phyloP scores from a whole-genome alignment of 2,329 filamentous ascomycete species.

The Fusarium lyarnte region DNA sequence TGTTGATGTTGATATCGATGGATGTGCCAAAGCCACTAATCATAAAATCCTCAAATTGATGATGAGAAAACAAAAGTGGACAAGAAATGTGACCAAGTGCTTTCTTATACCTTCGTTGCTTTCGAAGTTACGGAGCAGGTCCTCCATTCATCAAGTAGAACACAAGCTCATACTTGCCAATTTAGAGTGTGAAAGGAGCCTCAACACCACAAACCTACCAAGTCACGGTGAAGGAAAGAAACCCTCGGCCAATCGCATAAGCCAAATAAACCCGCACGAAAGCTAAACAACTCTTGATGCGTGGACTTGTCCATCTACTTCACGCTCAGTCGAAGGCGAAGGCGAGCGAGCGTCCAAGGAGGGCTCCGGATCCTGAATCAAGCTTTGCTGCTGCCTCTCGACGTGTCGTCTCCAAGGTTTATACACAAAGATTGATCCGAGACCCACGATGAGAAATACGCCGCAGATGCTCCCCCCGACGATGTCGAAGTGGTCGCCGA shows the following conservation, averaged over 20 bases:
- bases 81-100: neutral
- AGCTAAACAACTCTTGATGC: neutral
- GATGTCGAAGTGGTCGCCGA: conserved; percentile 84
- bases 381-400: conserved; percentile 39
- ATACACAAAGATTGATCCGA: conserved; percentile 78
- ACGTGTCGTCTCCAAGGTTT: conserved; percentile 75
- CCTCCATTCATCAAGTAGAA: neutral
- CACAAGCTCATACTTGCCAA: neutral
- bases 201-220: neutral
- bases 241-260: neutral
- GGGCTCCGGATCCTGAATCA: conserved; percentile 11
- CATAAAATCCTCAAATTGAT: neutral
- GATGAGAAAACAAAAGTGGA: no score
- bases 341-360: neutral
- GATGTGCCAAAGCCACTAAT: neutral
- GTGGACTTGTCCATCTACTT: neutral
- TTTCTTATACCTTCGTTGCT: neutral
- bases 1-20: neutral
- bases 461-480: conserved; percentile 89
- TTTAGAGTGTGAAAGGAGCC: neutral
- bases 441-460: conserved; percentile 80
- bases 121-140: neutral
- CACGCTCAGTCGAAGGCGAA: neutral
- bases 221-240: no score
- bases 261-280: neutral